Base-by-base conservation (phyloP, 257 asterid species). In the Solanum pinnatisectum region DNA sequence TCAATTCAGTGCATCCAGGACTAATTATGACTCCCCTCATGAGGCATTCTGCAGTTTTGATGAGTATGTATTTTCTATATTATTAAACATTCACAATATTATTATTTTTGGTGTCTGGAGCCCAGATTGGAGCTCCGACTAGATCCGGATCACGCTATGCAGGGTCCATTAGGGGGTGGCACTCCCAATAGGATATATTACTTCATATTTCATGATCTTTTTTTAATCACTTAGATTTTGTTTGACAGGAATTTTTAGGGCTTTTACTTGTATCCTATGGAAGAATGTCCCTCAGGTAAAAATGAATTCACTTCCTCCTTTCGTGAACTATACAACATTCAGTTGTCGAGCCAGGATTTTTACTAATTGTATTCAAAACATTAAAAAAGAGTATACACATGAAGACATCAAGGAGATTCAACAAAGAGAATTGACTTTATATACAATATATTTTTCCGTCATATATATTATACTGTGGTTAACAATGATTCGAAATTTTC, bases 1-100 rank as follows among this genome's bases (percentile, higher is more conserved):
- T 92, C 35, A 96, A 96, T 85, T 94, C 98, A 10, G 98, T 95
- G 87, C 98, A 97, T 92, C 99, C 99, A 12, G 99, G 99, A 46
- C 84, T 94, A 87, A 97, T 97, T 60, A 93, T 88, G 95, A 97
- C 98, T 16, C 95, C 96, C 87, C 96, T 97, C 85, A 94, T 94
- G 90, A 95, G 89, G 84, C 88, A 95, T 88, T 91, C 96, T 46
- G 94, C 94, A 22, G 1, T 91, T 74, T 63, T 91, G 0, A 88
- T 93, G 86, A 92, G 98, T 94, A 91, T 79, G 96, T 84, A 88
- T n/a, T 84, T 60, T 60, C 12, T n/a, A 11, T 63, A 15, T 15
- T 83, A 56, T 16, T 32, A 18, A 56, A 14, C 39, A 30, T 30
- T 70, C 12, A 70, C 14, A 22, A 60, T 3, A 60, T 60, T 37